These are phyloP conservation scores for Noccaea bulbosa DNA, from an alignment of 345 rosid genomes.

Conservation along the genomic window DNA sequence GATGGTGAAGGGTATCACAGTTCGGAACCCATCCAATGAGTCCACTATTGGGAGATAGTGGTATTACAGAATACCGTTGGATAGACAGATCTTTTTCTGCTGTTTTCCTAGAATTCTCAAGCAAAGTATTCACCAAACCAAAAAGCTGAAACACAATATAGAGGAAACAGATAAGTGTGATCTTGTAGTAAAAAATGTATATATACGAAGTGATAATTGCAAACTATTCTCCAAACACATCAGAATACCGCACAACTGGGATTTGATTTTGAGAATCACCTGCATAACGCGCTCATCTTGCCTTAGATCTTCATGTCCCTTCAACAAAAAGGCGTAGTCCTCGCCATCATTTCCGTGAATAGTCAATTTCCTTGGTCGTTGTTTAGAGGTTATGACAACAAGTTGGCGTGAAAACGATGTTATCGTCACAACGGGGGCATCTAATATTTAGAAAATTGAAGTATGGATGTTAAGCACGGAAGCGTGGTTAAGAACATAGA, in stretches of 20 bases:
- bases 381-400: conserved; percentile 88
- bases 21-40: conserved; percentile 97
- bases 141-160: conserved; percentile 67
- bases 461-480: conserved; percentile 20
- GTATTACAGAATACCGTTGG: conserved; percentile 89
- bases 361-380: conserved; percentile 94
- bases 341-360: conserved; percentile 95
- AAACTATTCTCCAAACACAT: conserved; percentile 22
- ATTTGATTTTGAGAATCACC: conserved; percentile 49
- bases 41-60: conserved; percentile 93
- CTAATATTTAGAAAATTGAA: conserved; percentile 46
- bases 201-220: conserved; percentile 8
- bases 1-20: conserved; percentile 94
- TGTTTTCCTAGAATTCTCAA: conserved; percentile 88
- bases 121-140: conserved; percentile 89
- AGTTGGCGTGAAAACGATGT: conserved; percentile 92
- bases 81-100: conserved; percentile 88
- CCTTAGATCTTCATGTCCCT: conserved; percentile 98
- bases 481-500: conserved; percentile 18
- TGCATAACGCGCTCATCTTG: conserved; percentile 99
- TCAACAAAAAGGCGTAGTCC: conserved; percentile 87
- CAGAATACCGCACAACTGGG: conserved; percentile 18
- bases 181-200: conserved; percentile 13
- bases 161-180: conserved; percentile 24
- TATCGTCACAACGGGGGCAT: conserved; percentile 85